A percentile compares a stretch with the other conserved stretches of the same genome.
These are phyloP conservation scores for Rossbeevera mucosa DNA, from an alignment of 768 basidiomycete species.

Conservation along the genomic window DNA sequence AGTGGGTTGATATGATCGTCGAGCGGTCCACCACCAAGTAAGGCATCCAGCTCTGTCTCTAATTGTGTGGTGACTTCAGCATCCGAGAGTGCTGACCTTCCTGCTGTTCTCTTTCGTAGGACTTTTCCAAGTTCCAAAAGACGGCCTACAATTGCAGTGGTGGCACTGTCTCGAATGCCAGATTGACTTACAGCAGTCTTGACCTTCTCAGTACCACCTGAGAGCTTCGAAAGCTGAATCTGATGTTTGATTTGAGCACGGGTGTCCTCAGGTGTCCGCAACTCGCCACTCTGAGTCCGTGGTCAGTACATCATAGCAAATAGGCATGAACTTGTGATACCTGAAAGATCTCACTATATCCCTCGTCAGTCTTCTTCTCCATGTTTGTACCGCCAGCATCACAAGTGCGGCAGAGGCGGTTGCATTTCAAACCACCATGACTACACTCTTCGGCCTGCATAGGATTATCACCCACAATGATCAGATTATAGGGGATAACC, in stretches of 20 bases:
- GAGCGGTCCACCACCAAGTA: slow-evolving; percentile 4
- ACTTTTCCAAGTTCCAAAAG: slow-evolving; percentile 28
- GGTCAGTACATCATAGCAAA: no score
- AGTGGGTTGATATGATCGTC: slow-evolving; percentile 14
- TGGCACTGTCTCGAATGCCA: slow-evolving; percentile 29
- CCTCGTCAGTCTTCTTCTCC: slow-evolving; percentile 22
- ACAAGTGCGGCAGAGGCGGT: slow-evolving; percentile 33
- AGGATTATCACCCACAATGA: slow-evolving; percentile 31
- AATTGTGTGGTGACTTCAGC: neutral
- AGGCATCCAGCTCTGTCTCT: neutral
- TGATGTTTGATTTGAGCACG: slow-evolving; percentile 1
- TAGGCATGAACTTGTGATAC: neutral
- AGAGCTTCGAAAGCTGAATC: neutral
- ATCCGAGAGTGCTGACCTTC: slow-evolving; percentile 2
- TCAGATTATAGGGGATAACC: slow-evolving; percentile 19
- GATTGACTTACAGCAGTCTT: slow-evolving; percentile 31
- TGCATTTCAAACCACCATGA: slow-evolving; percentile 30
- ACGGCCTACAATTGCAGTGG: slow-evolving; percentile 30
- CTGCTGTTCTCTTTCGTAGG: neutral
- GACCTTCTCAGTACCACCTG: slow-evolving; percentile 12
- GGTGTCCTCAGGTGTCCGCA: slow-evolving; percentile 6
- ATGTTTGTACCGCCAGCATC: slow-evolving; percentile 26
- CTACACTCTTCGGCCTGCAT: slow-evolving; percentile 36
- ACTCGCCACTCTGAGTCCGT: slow-evolving; percentile 1
- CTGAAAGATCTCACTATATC: slow-evolving; percentile 23